Conservation (phyloP, 768 basidiomycete species). For the Hebeloma cylindrosporum region DNA sequence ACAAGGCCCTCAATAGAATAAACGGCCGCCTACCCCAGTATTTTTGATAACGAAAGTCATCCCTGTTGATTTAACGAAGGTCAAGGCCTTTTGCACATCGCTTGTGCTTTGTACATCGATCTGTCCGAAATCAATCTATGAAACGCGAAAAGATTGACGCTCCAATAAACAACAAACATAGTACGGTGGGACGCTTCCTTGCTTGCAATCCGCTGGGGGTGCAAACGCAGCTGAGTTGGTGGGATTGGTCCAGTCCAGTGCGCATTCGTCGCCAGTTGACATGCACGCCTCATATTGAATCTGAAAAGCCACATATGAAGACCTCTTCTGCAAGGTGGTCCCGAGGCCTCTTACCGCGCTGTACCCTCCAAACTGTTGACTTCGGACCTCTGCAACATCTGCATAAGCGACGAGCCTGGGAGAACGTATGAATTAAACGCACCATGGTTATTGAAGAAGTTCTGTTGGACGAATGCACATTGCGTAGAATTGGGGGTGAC, state of each 20-base stretch:
- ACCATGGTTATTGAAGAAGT: constrained; percentile 17
- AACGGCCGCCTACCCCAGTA: constrained; percentile 39
- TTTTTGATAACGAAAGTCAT: constrained; percentile 49
- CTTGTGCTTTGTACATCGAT: constrained; percentile 19
- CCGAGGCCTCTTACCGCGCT: constrained; percentile 10
- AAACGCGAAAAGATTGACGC: background rate
- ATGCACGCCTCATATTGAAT: constrained; percentile 23
- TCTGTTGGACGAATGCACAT: constrained; percentile 14
- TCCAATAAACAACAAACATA: constrained; percentile 14
- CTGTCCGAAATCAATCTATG: constrained; percentile 8
- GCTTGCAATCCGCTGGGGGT: constrained; percentile 16
- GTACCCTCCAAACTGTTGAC: constrained; percentile 13
- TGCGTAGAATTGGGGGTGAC: constrained; percentile 3
- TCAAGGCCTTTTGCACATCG: constrained; percentile 24
- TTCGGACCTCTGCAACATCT: constrained; percentile 7
- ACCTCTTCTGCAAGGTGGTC: background rate
- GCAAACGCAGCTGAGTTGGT: constrained; percentile 12
- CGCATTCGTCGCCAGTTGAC: constrained; percentile 18
- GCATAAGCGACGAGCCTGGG: background rate
- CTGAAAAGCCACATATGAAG: background rate
- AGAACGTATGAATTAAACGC: constrained; percentile 3
- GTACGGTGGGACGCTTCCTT: constrained; percentile 20
- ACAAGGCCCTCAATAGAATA: background rate
- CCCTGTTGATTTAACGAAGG: constrained; percentile 21
- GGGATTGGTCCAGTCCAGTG: constrained; percentile 21